Base-by-base conservation (phyloP, 495 filamentous ascomycete genomes). In the Sphaerosporella brunnea region DNA sequence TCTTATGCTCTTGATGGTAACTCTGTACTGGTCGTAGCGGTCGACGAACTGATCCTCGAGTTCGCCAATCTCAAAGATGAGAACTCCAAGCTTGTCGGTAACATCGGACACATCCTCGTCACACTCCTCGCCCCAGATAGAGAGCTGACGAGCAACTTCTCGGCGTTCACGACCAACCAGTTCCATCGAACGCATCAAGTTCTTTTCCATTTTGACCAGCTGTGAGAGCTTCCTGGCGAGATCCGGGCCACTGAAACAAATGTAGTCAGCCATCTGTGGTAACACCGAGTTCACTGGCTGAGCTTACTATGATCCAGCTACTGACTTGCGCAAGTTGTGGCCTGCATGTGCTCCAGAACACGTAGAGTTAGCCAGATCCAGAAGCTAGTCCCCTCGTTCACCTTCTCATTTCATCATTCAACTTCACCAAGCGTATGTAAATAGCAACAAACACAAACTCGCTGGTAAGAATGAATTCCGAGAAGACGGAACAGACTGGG, bases 121-220 rank as follows among this genome's bases (percentile, higher is more conserved):
- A 63, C 85, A 87, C 46, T 73, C 78, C 63, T 97, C 90, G 53
- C 90, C 90, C 90, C 90, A 97, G 65, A 95, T 76, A 30, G 92
- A 96, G 30, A 97, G 73, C 82, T 96, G 92, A 82, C 94, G 85
- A 57, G 90, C 92, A 54, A 93, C 90, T 56, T 96, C 92, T 83
- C 96, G 95, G 52, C 92, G 74, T 71, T 96, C 90, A 53, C 84
- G 77, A 25, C 85, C 82, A 34, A 96, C 90, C 44, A 88, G 70
- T 64, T 96, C 90, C 74, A 97, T 78, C 63, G 86, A 94, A 59
- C 90, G 82, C 90, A 97, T 97, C 39, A 93, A 80, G 60, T 97
- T 96, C 80, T 97, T 97, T 69, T 97, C 90, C 92, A 97, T 96
- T 72, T 97, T 96, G 50, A 97, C 90, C 28, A 97, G 75, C 71